phyloP scores from a whole-genome alignment of 2,329 filamentous ascomycete species.

The Pseudocercospora macadamiae region DNA sequence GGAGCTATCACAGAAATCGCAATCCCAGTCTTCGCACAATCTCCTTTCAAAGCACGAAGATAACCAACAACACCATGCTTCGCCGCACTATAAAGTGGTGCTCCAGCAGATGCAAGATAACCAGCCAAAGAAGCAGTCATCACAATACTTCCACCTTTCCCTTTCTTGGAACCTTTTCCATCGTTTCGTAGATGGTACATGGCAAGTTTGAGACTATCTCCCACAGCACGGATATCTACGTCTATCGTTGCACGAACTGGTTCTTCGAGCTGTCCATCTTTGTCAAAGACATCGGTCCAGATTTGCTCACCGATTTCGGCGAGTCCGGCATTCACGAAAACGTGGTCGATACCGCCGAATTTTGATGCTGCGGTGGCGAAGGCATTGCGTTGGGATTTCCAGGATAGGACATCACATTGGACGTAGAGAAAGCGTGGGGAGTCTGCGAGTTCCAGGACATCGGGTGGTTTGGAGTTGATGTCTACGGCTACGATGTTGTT shows the following conservation, averaged over 20 bases:
- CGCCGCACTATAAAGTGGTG: slow-evolving; percentile 53
- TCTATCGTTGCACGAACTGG: slow-evolving; percentile 50
- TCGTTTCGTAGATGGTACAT: slow-evolving; percentile 50
- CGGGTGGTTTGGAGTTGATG: slow-evolving; percentile 23
- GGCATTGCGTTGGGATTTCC: slow-evolving; percentile 48
- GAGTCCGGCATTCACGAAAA: slow-evolving; percentile 56
- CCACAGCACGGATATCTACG: slow-evolving; percentile 52
- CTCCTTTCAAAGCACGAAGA: slow-evolving; percentile 54
- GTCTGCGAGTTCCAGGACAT: slow-evolving; percentile 30
- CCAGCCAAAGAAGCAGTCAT: slow-evolving; percentile 55
- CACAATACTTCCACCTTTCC: slow-evolving; percentile 49
- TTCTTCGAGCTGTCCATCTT: slow-evolving; percentile 46
- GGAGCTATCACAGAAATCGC: slow-evolving; percentile 53
- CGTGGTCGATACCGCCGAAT: slow-evolving; percentile 50
- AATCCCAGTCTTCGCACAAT: slow-evolving; percentile 50
- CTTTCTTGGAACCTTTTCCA: slow-evolving; percentile 33
- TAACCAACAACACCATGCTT: slow-evolving; percentile 57
- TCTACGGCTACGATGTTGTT: slow-evolving; percentile 38
- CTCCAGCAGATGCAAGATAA: slow-evolving; percentile 52
- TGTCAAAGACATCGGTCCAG: slow-evolving; percentile 50
- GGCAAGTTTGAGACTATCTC: slow-evolving; percentile 52
- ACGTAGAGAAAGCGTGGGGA: slow-evolving; percentile 36
- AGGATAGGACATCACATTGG: slow-evolving; percentile 51
- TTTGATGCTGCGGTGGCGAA: slow-evolving; percentile 46
- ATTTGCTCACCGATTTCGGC: slow-evolving; percentile 54